phyloP scores from a whole-genome alignment of 139 green algal genomes.

The Chlamydomonas incerta region DNA sequence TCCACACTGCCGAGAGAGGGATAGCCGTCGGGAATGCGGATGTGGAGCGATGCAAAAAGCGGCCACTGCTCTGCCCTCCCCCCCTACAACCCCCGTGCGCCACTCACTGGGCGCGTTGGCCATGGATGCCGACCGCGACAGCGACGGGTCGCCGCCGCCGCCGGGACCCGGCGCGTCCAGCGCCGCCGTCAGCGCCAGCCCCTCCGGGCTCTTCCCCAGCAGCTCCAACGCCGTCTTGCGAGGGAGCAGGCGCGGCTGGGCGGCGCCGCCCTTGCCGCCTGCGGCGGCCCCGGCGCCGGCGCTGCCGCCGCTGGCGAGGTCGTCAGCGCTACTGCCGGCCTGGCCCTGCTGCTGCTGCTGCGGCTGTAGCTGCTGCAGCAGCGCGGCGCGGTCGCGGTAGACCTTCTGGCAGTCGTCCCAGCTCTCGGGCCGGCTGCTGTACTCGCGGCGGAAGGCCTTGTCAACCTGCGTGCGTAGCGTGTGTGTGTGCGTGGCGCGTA shows the following conservation, averaged over 20 bases:
- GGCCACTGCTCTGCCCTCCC: not conserved
- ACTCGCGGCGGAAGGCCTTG: conserved; percentile 54
- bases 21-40: too few relatives aligned
- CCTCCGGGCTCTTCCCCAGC: conserved; percentile 42
- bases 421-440: conserved; percentile 4
- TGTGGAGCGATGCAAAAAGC: too few relatives aligned
- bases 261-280: too few relatives aligned
- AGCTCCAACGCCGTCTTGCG: conserved; percentile 37
- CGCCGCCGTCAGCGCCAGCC: not conserved
- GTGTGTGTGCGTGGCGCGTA: not conserved
- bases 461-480: conserved; percentile 34
- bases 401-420: conserved; percentile 34
- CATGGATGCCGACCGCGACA: not conserved
- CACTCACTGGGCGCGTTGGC: conserved; percentile 11
- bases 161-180: not conserved
- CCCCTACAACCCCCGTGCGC: not conserved
- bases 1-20: too few relatives aligned
- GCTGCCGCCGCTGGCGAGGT: too few relatives aligned
- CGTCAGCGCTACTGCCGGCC: too few relatives aligned
- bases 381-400: conserved; percentile 38
- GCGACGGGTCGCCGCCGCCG: not conserved
- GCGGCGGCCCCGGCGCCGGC: too few relatives aligned
- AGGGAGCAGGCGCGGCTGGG: not conserved
- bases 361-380: not conserved
- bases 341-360: too few relatives aligned